Conservation (phyloP, 495 filamentous ascomycete species). For the Aspergillus kassunensis region DNA sequence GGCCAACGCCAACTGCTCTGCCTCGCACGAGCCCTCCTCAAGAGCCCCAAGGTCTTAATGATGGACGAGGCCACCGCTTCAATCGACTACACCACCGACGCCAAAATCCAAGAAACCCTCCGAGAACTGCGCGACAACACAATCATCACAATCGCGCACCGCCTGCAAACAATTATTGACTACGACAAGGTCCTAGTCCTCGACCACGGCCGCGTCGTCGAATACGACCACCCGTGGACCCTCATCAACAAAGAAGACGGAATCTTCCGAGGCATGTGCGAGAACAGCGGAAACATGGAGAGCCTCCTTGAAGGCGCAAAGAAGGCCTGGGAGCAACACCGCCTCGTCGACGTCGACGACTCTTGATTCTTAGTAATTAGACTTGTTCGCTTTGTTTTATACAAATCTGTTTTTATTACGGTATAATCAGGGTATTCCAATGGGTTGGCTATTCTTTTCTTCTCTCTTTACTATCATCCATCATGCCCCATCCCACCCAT, state of each 20-base stretch:
- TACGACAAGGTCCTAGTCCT: slow-evolving; percentile 98
- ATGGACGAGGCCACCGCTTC: slow-evolving; percentile 99
- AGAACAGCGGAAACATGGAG: slow-evolving; percentile 87
- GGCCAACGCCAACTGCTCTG: slow-evolving; percentile 95
- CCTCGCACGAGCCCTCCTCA: slow-evolving; percentile 89
- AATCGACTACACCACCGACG: slow-evolving; percentile 94
- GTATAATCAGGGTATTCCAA: slow-evolving; percentile 5
- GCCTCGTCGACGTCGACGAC: slow-evolving; percentile 53
- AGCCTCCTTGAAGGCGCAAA: slow-evolving; percentile 68
- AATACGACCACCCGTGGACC: slow-evolving; percentile 84
- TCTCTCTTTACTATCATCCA: too few species aligned
- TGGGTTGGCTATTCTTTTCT: neutral
- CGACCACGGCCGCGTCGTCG: slow-evolving; percentile 81
- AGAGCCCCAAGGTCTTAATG: slow-evolving; percentile 83
- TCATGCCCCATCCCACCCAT: too few species aligned
- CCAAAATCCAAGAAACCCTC: slow-evolving; percentile 94
- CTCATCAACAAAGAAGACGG: slow-evolving; percentile 65
- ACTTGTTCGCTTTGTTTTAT: neutral
- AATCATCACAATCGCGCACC: slow-evolving; percentile 97
- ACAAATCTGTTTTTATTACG: slow-evolving; percentile 11
- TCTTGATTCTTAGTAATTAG: too few species aligned
- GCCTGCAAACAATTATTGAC: slow-evolving; percentile 92
- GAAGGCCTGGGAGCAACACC: slow-evolving; percentile 58
- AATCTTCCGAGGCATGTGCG: slow-evolving; percentile 87
- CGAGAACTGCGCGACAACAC: slow-evolving; percentile 81